These are phyloP conservation scores for Aegilops speltoides DNA, from an alignment of 176 grass and related monocot species.

Conservation along the genomic window DNA sequence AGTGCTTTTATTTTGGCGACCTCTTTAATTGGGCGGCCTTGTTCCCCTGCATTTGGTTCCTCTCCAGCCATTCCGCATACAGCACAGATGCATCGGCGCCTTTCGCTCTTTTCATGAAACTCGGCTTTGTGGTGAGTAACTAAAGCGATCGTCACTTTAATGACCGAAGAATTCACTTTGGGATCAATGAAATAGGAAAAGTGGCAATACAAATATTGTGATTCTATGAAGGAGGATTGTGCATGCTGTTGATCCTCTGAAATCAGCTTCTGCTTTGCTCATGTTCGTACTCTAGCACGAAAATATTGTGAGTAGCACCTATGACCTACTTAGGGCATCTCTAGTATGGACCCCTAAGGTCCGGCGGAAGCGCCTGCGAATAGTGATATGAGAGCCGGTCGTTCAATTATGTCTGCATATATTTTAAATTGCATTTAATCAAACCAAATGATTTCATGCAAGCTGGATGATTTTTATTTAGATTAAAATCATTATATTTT, in stretches of 20 bases:
- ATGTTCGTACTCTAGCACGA: background rate
- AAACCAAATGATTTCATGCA: too few relatives aligned
- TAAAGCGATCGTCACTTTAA: background rate
- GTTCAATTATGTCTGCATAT: too few relatives aligned
- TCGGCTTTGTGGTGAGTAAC: conserved; percentile 33
- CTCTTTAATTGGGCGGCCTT: conserved; percentile 15
- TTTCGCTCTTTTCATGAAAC: background rate
- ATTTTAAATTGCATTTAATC: too few relatives aligned
- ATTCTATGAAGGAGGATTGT: conserved; percentile 22
- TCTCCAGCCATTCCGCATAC: conserved; percentile 28
- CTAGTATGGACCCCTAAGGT: too few relatives aligned
- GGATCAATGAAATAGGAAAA: background rate
- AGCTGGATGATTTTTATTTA: too few relatives aligned
- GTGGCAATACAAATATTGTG: background rate
- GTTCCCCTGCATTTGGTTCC: background rate
- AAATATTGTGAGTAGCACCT: background rate
- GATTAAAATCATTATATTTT: too few relatives aligned
- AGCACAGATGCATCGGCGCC: conserved; percentile 22
- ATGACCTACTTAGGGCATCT: background rate
- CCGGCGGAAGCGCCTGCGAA: too few relatives aligned
- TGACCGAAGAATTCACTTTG: background rate
- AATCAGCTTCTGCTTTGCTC: background rate
- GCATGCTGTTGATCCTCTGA: conserved; percentile 5
- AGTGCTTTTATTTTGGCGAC: conserved; percentile 25
- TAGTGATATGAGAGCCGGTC: too few relatives aligned